phyloP scores from a whole-genome alignment of 257 asterid genomes.

The Asclepias syriaca region DNA sequence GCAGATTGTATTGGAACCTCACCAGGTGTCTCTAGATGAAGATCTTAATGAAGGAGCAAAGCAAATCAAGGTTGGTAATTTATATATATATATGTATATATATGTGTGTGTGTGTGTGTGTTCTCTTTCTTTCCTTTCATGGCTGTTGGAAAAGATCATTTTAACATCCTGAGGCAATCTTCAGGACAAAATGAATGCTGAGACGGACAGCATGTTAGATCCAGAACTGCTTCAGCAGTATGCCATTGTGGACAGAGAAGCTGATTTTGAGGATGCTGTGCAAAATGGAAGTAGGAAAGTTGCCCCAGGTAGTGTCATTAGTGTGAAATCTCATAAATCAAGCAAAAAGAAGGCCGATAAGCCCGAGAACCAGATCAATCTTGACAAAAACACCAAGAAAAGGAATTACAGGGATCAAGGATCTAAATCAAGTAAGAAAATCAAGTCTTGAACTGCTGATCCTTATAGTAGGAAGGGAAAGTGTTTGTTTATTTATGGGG shows the following conservation, averaged over 20 bases:
- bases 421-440: slow-evolving; percentile 62
- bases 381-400: slow-evolving; percentile 39
- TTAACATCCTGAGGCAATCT: background rate
- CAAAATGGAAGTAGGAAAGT: slow-evolving; percentile 48
- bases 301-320: slow-evolving; percentile 45
- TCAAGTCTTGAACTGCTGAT: slow-evolving; percentile 24
- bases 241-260: slow-evolving; percentile 65
- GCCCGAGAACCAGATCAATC: slow-evolving; percentile 22
- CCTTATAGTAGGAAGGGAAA: background rate
- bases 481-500: background rate
- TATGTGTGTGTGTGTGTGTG: too few relatives aligned
- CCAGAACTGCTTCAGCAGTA: slow-evolving; percentile 64
- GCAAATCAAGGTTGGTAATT: slow-evolving; percentile 55
- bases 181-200: slow-evolving; percentile 57
- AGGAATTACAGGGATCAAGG: slow-evolving; percentile 45
- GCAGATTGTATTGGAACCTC: slow-evolving; percentile 75
- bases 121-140: background rate
- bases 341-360: slow-evolving; percentile 29
- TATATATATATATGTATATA: too few relatives aligned
- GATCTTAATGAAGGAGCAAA: slow-evolving; percentile 72
- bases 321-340: slow-evolving; percentile 52
- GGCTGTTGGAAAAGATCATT: background rate
- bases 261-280: slow-evolving; percentile 70
- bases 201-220: slow-evolving; percentile 37
- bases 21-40: slow-evolving; percentile 67